These are phyloP conservation scores for Morella rubra DNA, from an alignment of 306 rosid species.

Conservation along the genomic window DNA sequence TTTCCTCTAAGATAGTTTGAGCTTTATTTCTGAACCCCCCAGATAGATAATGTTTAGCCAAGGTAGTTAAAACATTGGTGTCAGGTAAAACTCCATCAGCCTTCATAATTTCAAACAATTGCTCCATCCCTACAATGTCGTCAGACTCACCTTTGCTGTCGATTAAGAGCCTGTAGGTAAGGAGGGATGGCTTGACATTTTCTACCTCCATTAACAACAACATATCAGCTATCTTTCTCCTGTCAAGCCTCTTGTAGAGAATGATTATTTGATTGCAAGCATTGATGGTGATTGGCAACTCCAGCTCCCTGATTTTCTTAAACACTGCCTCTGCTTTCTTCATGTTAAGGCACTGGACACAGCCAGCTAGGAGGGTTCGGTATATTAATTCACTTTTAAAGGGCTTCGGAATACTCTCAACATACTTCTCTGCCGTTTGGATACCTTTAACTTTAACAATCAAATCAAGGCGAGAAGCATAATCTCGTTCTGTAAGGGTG, in stretches of 20 bases:
- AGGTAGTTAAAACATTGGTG: conserved; percentile 1
- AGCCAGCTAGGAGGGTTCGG: conserved; percentile 18
- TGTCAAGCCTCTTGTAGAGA: conserved; percentile 21
- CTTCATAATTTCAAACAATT: conserved; percentile 24
- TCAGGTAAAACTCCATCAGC: conserved; percentile 19
- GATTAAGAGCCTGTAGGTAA: conserved; percentile 21
- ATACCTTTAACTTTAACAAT: conserved; percentile 21
- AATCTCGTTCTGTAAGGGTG: neutral
- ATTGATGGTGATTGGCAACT: conserved; percentile 13
- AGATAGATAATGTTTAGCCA: conserved; percentile 19
- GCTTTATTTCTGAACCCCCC: conserved; percentile 30
- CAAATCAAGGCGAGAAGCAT: conserved; percentile 28
- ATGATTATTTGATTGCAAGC: conserved; percentile 28
- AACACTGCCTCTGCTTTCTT: conserved; percentile 27
- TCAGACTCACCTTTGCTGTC: conserved; percentile 5
- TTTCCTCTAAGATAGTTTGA: conserved; percentile 3
- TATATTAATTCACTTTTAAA: conserved; percentile 13
- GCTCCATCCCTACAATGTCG: conserved; percentile 18
- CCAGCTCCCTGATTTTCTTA: conserved; percentile 12
- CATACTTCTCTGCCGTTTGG: conserved; percentile 19
- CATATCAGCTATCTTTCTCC: conserved; percentile 13
- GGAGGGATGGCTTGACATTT: conserved; percentile 24
- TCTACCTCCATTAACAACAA: conserved; percentile 23
- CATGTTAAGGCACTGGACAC: neutral
- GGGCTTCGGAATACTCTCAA: conserved; percentile 13